phyloP scores from a whole-genome alignment of 1,284 basidiomycete species.

The Trichosporon sp. region DNA sequence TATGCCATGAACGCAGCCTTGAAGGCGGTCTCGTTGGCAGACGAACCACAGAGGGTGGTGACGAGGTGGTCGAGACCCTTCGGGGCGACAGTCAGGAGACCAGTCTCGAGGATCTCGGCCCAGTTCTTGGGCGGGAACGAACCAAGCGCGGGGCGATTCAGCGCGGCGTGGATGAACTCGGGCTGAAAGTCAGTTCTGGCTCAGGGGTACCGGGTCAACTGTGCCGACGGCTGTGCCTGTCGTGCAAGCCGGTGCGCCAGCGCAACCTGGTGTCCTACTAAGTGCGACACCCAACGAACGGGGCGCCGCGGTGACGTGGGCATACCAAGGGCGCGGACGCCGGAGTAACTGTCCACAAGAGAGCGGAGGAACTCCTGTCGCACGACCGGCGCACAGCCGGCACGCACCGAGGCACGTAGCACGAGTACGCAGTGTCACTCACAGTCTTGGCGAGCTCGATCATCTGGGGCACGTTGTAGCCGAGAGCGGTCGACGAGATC shows the following conservation, averaged over 20 bases:
- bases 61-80: constrained; percentile 59
- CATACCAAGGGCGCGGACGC: not conserved
- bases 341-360: not conserved
- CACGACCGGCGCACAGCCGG: not conserved
- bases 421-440: constrained; percentile 18
- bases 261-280: not conserved
- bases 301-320: not conserved
- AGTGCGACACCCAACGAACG: not conserved
- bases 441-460: constrained; percentile 55
- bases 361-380: not conserved
- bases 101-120: constrained; percentile 58
- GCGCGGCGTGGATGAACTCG: constrained; percentile 33
- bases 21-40: constrained; percentile 60
- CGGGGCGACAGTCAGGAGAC: constrained; percentile 60
- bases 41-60: constrained; percentile 55
- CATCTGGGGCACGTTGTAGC: constrained; percentile 61
- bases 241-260: not conserved
- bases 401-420: not conserved
- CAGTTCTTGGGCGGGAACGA: constrained; percentile 61
- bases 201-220: not conserved
- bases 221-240: not conserved
- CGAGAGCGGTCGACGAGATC: constrained; percentile 58
- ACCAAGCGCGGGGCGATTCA: constrained; percentile 62
- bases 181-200: constrained; percentile 21
- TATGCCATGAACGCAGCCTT: constrained; percentile 62